Evolutionary conservation across 2,329 filamentous ascomycete genomes (phyloP).

Genomic region (Colletotrichum tamarilloi): DNA sequence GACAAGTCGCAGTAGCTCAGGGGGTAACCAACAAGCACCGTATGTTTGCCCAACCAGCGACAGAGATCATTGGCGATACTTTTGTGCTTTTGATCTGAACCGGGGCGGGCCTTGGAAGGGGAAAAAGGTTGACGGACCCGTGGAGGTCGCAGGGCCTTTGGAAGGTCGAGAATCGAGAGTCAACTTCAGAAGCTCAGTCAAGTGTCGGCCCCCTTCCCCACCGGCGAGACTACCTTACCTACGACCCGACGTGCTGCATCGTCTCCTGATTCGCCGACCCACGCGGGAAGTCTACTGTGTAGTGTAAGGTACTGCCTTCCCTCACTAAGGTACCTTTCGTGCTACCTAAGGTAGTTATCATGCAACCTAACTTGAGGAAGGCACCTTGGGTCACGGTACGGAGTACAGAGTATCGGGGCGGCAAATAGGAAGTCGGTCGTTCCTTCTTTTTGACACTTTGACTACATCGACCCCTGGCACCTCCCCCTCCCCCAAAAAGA

Average conservation of each 20-base stretch:
- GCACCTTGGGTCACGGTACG: neutral
- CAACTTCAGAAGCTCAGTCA: neutral
- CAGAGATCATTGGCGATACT: too few relatives aligned
- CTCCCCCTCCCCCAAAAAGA: neutral
- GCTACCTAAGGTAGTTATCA: neutral
- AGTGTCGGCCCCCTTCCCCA: neutral
- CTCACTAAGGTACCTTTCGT: neutral
- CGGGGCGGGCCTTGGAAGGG: neutral
- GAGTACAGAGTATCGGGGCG: too few relatives aligned
- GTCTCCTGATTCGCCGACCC: constrained; percentile 12
- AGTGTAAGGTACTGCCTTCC: neutral
- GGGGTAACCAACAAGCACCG: neutral
- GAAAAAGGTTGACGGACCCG: neutral
- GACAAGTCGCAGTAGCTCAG: neutral
- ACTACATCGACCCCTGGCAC: neutral
- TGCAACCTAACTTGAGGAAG: neutral
- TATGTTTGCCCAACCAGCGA: constrained; percentile 10
- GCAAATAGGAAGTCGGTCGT: neutral
- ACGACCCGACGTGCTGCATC: constrained; percentile 4
- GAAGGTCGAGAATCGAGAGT: neutral
- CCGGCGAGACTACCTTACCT: neutral
- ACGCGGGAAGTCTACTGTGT: neutral
- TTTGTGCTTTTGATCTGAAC: neutral
- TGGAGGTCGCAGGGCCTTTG: neutral
- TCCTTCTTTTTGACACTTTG: neutral